phyloP scores from a whole-genome alignment of 192 early-diverging fungal genomes.

The Backusella tuberculispora region DNA sequence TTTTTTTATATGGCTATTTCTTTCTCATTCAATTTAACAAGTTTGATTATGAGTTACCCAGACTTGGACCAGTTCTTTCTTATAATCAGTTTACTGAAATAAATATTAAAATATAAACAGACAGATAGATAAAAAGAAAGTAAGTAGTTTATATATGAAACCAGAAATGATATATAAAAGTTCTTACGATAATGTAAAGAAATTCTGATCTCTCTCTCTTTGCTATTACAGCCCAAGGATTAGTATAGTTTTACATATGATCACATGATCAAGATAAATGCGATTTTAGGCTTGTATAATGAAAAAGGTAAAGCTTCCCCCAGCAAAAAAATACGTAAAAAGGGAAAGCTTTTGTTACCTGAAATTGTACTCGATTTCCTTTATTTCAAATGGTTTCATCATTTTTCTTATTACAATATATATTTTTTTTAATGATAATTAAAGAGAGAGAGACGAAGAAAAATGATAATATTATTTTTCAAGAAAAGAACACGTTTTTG shows the following conservation, averaged over 20 bases:
- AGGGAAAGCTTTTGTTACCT: slow-evolving; percentile 2
- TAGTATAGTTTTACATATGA: background rate
- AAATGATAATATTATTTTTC: background rate
- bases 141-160: too few species aligned
- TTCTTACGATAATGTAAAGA: too few species aligned
- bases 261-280: background rate
- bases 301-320: background rate
- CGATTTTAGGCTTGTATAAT: background rate
- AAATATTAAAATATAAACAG: too few species aligned
- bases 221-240: too few species aligned
- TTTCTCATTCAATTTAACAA: too few species aligned
- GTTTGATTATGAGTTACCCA: too few species aligned
- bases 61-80: too few species aligned
- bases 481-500: background rate
- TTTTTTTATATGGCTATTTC: too few species aligned
- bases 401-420: background rate
- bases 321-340: background rate
- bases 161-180: too few species aligned
- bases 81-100: too few species aligned
- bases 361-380: background rate
- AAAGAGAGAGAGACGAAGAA: background rate
- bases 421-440: background rate
- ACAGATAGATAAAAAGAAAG: too few species aligned
- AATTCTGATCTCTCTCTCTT: too few species aligned
- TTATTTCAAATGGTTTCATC: background rate